Base-by-base conservation (phyloP, 441 rosid genomes). In the Aleurites moluccanus region DNA sequence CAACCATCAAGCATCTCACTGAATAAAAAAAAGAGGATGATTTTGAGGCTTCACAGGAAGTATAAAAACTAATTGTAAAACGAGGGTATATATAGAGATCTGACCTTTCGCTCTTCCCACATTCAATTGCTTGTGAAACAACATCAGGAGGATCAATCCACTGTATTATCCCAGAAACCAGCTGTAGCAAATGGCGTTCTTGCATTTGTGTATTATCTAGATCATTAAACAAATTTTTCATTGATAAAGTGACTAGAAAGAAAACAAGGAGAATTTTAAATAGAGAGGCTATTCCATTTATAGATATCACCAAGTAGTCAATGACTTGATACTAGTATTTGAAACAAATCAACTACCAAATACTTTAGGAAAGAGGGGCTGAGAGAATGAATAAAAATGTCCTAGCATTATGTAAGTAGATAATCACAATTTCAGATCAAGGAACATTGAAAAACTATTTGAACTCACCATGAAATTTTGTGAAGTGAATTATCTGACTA, bases 1-100 rank as follows among this genome's bases (percentile, higher is more conserved):
- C 98, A 96, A 67, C 99, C 98, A 81, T 96, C 99, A 70, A 93
- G 90, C 92, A 96, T 80, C 90, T 96, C 99, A 83, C 99, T 96
- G 90, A 70, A 83, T 66, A 81, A 33, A 81, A 33, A n/a, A 70
- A 73, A 61, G 60, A 79, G 66, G 81, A 56, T 49, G 70, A 77
- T 20, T 57, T 35, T 75, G 65, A 80, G 77, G 81, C 50, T 74
- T 74, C 56, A 78, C 27, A 47, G 25, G 30, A 73, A 75, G 74
- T 63, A 78, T 33, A 75, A 62, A 72, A 77, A 21, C 72, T 73
- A 77, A 79, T 70, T 57, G 65, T 75, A 64, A 45, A 35, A 28
- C 14, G 50, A 74, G 73, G 66, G 68, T 62, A 77, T 64, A 67
- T 33, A 73, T 47, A 78, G 40, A 69, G 64, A 77, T 64, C 72